Percentiles rank a stretch among this genome's conserved stretches.
phyloP scores from a whole-genome alignment of 371 early-diverging fungal species.

The Mucor mucedo region DNA sequence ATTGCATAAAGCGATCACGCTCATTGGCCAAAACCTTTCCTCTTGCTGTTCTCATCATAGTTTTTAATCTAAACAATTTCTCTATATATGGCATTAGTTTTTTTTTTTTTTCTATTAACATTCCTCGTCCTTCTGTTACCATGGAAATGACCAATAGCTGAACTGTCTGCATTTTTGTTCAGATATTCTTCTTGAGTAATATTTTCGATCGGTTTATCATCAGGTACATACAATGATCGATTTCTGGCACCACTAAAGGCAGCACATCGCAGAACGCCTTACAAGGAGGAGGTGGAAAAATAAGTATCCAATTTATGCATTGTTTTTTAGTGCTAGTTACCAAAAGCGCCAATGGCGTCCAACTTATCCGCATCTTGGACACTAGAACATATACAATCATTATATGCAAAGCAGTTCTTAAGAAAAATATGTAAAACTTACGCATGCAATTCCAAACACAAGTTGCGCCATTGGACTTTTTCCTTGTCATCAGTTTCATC shows the following conservation, averaged over 20 bases:
- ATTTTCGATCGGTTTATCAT: slow-evolving; percentile 46
- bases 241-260: slow-evolving; percentile 74
- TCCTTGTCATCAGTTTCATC: slow-evolving; percentile 42
- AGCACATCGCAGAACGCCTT: slow-evolving; percentile 70
- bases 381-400: slow-evolving; percentile 28
- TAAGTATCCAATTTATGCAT: neutral
- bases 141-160: slow-evolving; percentile 74
- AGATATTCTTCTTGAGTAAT: slow-evolving; percentile 66
- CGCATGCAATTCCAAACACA: slow-evolving; percentile 68
- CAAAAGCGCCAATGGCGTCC: slow-evolving; percentile 86
- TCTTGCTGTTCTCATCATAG: slow-evolving; percentile 63
- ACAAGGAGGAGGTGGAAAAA: no score
- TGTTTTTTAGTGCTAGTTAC: slow-evolving; percentile 16
- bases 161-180: slow-evolving; percentile 48
- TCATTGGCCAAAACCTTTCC: slow-evolving; percentile 61
- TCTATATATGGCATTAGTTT: slow-evolving; percentile 36
- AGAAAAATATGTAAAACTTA: slow-evolving; percentile 29
- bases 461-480: slow-evolving; percentile 55
- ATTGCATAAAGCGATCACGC: slow-evolving; percentile 57
- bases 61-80: slow-evolving; percentile 64
- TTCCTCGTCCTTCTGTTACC: slow-evolving; percentile 37
- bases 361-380: slow-evolving; percentile 85
- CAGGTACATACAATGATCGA: slow-evolving; percentile 64
- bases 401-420: neutral
- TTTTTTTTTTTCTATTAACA: neutral